Percentiles rank a stretch among this genome's conserved stretches.
phyloP scores from a whole-genome alignment of 805 yeast genomes.

The Pichia cabralensis region DNA sequence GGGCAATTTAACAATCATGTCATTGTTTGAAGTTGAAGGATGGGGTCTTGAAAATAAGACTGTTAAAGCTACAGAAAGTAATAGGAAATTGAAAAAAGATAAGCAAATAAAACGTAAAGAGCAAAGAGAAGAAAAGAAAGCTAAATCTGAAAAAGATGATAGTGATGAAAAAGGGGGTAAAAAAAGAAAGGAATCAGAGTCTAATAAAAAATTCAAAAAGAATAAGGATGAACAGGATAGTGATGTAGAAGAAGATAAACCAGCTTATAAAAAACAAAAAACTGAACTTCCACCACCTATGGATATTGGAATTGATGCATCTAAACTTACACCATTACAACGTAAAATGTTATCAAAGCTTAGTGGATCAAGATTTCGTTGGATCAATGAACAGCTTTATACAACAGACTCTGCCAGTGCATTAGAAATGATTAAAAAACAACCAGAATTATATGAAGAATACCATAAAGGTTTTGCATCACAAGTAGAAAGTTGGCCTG shows the following conservation, averaged over 20 bases:
- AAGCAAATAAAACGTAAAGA: constrained; percentile 6
- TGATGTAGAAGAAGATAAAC: constrained; percentile 2
- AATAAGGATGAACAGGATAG: constrained; percentile 6
- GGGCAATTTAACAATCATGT: too few species aligned
- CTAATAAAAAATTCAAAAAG: constrained; percentile 5
- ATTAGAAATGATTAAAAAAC: constrained; percentile 56
- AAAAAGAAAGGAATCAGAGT: constrained; percentile 1
- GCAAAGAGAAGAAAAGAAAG: constrained; percentile 7
- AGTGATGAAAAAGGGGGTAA: background rate
- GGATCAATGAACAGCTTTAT: constrained; percentile 97
- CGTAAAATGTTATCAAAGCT: constrained; percentile 92
- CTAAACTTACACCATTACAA: constrained; percentile 73
- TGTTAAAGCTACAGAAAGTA: constrained; percentile 33
- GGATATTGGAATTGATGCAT: constrained; percentile 16
- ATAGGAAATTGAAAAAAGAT: constrained; percentile 16
- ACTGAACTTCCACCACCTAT: constrained; percentile 11
- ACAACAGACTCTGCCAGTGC: constrained; percentile 78
- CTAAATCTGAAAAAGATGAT: constrained; percentile 1
- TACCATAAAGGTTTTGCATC: constrained; percentile 92
- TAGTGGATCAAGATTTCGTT: constrained; percentile 90
- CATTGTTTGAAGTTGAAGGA: constrained; percentile 69
- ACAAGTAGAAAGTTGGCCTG: constrained; percentile 97
- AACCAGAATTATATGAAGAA: constrained; percentile 85
- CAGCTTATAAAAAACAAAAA: constrained; percentile 1
- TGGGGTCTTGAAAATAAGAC: constrained; percentile 58